Conservation (phyloP, 164 flowering plant genomes). For the Piper betle region DNA sequence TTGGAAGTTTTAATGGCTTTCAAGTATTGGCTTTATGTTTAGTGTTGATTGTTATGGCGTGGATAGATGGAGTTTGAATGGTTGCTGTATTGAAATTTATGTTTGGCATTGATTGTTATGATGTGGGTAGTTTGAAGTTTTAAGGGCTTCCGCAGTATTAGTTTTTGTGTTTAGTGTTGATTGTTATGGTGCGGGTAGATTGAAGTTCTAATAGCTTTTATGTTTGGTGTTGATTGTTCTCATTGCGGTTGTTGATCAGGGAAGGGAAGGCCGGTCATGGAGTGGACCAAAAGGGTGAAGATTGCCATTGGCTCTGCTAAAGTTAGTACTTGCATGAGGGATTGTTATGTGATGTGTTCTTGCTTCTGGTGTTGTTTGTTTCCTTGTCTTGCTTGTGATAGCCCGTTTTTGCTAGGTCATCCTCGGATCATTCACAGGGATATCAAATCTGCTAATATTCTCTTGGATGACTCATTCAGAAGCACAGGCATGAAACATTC, state of each 20-base stretch:
- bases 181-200: no score
- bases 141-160: no score
- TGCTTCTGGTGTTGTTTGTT: not conserved
- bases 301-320: slow-evolving; percentile 69
- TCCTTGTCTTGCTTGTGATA: not conserved
- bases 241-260: slow-evolving; percentile 20
- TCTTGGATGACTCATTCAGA: slow-evolving; percentile 49
- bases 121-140: no score
- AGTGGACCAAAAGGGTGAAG: slow-evolving; percentile 54
- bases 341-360: slow-evolving; percentile 26
- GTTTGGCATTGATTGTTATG: no score
- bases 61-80: no score
- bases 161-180: no score
- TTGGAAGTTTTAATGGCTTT: no score
- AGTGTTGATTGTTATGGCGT: no score
- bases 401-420: slow-evolving; percentile 38
- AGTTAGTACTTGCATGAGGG: slow-evolving; percentile 76
- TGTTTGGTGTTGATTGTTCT: no score
- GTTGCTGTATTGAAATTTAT: no score
- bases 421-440: slow-evolving; percentile 81
- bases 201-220: no score
- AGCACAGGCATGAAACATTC: slow-evolving; percentile 39
- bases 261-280: slow-evolving; percentile 37
- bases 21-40: no score
- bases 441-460: slow-evolving; percentile 71